Conservation (phyloP, 2,329 filamentous ascomycete genomes). For the Cladophialophora immunda region DNA sequence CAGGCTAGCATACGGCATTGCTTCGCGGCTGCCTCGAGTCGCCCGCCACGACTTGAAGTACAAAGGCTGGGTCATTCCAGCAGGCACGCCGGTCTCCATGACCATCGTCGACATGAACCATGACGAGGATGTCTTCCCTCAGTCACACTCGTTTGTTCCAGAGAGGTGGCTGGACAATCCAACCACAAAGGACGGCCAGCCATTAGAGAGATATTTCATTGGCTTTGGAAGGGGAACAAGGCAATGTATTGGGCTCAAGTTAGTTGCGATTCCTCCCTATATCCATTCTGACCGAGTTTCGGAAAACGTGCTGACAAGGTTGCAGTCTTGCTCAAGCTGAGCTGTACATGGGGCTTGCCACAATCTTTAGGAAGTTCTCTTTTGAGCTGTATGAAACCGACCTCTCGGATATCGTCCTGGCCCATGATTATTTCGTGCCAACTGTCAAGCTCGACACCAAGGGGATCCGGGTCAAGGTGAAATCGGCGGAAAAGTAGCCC, state of each 20-base stretch:
- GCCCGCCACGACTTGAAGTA: constrained; percentile 42
- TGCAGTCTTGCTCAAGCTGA: constrained; percentile 47
- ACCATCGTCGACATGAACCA: constrained; percentile 42
- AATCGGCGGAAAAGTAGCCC: constrained; percentile 21
- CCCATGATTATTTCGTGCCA: constrained; percentile 42
- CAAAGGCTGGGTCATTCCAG: constrained; percentile 45
- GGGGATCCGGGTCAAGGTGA: constrained; percentile 39
- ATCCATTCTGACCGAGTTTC: neutral
- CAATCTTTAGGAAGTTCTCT: constrained; percentile 44
- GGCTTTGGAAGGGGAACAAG: constrained; percentile 40
- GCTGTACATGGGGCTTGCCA: constrained; percentile 45
- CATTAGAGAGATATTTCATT: constrained; percentile 27
- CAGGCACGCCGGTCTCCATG: constrained; percentile 43
- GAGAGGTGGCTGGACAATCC: constrained; percentile 44
- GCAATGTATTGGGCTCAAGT: constrained; percentile 58
- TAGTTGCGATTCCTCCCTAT: constrained; percentile 1
- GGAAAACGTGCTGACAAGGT: neutral
- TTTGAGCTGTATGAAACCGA: constrained; percentile 47
- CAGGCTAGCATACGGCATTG: constrained; percentile 37
- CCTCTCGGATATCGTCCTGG: constrained; percentile 43
- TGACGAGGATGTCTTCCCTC: constrained; percentile 46
- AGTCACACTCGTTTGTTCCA: constrained; percentile 43
- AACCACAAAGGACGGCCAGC: constrained; percentile 16
- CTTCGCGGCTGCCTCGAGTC: constrained; percentile 34
- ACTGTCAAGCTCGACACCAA: constrained; percentile 39